Evolutionary conservation across 306 rosid genomes (phyloP), one percentile per base, ranked within the genome.

Genomic region (Acacia acuminata): DNA sequence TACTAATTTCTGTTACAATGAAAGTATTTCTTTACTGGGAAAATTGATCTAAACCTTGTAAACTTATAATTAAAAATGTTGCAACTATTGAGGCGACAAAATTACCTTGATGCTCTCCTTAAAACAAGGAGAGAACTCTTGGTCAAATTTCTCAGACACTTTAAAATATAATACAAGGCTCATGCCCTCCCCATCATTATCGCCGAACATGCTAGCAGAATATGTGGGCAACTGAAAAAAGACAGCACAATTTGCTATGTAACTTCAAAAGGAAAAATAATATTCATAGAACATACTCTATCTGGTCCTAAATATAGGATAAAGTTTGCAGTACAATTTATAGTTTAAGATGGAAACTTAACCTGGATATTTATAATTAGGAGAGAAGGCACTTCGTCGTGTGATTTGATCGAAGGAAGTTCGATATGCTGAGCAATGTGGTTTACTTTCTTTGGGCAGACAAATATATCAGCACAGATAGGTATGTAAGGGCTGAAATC

Each of bases 361-460:
- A 90, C 97, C 95, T 93, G 97, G 56, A 93, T 90, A 53, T 93
- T 93, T 38, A 93, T 89, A 84, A 93, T 88, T 20, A 93, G 88
- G 25, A 93, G 82, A 11, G 96, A 76, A 69, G 97, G 97, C 10
- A 87, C 86, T 85, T 83, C 88, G 56, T 77, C 91, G 10, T 88
- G 87, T 79, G 89, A 81, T 86, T 88, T 86, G 40, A 86, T 64
- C 22, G 48, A 71, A 30, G 97, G 97, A 87, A 93, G 92, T 82
- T 93, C 94, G 66, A 93, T 75, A 83, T 87, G 83, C 87, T 82
- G 90, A 78, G 97, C 92, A 84, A 93, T 93, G 89, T 93, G 94
- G 77, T 77, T 82, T 48, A 92, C 79, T 89, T 93, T 93, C 77
- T 64, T 75, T 30, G 90, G 89, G 80, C 90, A 86, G 77, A 79